phyloP scores from a whole-genome alignment of 805 yeast genomes.

The Alloascoidea hylecoeti region DNA sequence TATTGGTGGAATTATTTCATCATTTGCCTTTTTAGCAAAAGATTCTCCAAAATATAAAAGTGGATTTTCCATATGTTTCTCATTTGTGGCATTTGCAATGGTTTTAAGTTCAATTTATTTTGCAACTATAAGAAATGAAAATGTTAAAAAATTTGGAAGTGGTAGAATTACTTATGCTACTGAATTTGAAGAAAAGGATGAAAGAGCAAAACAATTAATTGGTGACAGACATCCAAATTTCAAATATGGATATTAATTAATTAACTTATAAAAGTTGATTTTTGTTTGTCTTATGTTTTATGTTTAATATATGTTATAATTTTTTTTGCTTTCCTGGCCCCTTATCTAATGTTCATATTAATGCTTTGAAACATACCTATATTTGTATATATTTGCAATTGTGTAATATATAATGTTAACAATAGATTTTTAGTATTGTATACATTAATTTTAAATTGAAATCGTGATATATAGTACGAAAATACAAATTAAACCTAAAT shows the following conservation, averaged over 20 bases:
- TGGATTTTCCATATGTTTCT: slow-evolving; percentile 39
- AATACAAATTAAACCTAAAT: no score
- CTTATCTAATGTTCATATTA: no score
- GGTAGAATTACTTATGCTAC: slow-evolving; percentile 3
- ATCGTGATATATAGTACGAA: no score
- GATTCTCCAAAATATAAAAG: slow-evolving; percentile 45
- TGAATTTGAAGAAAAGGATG: not conserved
- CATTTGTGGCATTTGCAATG: slow-evolving; percentile 29
- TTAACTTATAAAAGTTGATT: no score
- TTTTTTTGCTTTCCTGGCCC: no score
- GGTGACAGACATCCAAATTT: slow-evolving; percentile 1
- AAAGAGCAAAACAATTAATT: not conserved
- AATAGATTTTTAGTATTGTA: no score
- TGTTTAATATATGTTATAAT: no score
- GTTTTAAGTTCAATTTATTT: slow-evolving; percentile 20
- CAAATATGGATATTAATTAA: slow-evolving; percentile 1
- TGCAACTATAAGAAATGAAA: slow-evolving; percentile 15
- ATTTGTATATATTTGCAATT: no score
- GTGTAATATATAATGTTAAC: no score
- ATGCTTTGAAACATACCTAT: no score
- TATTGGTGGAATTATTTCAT: slow-evolving; percentile 56
- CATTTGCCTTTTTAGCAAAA: slow-evolving; percentile 35
- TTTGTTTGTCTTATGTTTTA: no score
- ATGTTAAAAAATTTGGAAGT: slow-evolving; percentile 9
- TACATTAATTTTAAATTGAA: no score